Percentiles rank a stretch among this genome's conserved stretches.
These are phyloP conservation scores for Ambrosia hybrid DNA, from an alignment of 140 eudicot species.

Conservation along the genomic window DNA sequence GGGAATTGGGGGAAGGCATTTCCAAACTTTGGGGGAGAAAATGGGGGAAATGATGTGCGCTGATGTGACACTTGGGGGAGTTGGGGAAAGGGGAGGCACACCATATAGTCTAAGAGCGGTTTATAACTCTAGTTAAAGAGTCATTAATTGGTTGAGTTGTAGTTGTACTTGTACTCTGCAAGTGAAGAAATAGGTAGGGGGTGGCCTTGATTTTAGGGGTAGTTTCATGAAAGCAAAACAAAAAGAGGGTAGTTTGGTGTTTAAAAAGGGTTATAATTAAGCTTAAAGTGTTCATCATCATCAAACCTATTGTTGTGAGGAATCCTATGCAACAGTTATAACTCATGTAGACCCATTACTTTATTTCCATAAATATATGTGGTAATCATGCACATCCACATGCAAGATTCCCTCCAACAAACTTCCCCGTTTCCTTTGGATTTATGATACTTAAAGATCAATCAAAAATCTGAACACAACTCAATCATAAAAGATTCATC, in stretches of 20 bases:
- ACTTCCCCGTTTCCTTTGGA: conserved; percentile 27
- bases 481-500: too few species aligned
- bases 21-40: too few species aligned
- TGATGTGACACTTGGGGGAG: too few species aligned
- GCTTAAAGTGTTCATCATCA: conserved; percentile 23
- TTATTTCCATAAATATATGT: conserved; percentile 34
- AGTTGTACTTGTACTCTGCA: conserved; percentile 18
- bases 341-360: conserved; percentile 24
- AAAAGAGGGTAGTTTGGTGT: conserved; percentile 32
- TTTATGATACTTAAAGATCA: not conserved
- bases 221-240: conserved; percentile 8
- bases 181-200: conserved; percentile 12
- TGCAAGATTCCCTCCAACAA: conserved; percentile 42
- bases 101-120: too few species aligned
- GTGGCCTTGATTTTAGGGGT: conserved; percentile 17
- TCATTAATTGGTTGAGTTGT: not conserved
- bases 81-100: too few species aligned
- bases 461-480: too few species aligned
- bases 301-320: conserved; percentile 30
- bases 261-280: conserved; percentile 22
- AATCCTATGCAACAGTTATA: conserved; percentile 31
- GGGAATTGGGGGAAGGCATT: too few species aligned
- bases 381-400: conserved; percentile 40
- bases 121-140: not conserved
- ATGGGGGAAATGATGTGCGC: too few species aligned